phyloP scores from a whole-genome alignment of 768 basidiomycete genomes.

The Agrocybe pediades region DNA sequence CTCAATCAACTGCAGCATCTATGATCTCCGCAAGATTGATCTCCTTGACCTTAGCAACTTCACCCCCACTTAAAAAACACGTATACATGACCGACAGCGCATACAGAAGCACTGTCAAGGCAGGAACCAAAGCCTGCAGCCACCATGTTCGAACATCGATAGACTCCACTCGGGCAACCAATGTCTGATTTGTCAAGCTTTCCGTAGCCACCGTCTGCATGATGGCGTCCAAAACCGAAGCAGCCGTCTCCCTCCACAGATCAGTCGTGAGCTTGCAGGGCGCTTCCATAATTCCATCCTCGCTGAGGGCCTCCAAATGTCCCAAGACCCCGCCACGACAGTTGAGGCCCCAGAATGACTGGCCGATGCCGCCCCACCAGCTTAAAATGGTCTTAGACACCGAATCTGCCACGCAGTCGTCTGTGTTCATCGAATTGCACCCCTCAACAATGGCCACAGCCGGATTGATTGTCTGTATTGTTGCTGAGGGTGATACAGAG shows the following conservation, averaged over 20 bases:
- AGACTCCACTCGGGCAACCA: constrained; percentile 9
- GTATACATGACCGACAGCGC: background rate
- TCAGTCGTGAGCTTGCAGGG: constrained; percentile 7
- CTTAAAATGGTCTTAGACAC: constrained; percentile 20
- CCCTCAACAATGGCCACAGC: constrained; percentile 5
- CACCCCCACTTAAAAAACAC: background rate
- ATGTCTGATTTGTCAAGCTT: constrained; percentile 5
- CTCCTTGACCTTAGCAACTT: background rate
- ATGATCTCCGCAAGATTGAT: background rate
- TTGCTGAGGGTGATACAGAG: background rate
- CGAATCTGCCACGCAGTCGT: constrained; percentile 17
- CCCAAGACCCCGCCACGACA: constrained; percentile 21
- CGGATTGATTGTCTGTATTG: background rate
- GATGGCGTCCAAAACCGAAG: constrained; percentile 18
- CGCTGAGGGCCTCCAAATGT: constrained; percentile 1
- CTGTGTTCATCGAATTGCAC: constrained; percentile 6
- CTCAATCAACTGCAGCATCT: too few relatives aligned
- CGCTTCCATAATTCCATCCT: too few relatives aligned
- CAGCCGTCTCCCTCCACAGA: constrained; percentile 15
- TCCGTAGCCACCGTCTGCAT: constrained; percentile 15
- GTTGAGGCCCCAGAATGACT: constrained; percentile 14
- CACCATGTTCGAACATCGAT: constrained; percentile 16
- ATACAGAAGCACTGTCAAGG: constrained; percentile 12
- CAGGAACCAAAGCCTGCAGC: constrained; percentile 17
- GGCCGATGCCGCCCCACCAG: constrained; percentile 21